Base-by-base conservation (phyloP, 2,329 filamentous ascomycete species). In the Cladosporium sp. region DNA sequence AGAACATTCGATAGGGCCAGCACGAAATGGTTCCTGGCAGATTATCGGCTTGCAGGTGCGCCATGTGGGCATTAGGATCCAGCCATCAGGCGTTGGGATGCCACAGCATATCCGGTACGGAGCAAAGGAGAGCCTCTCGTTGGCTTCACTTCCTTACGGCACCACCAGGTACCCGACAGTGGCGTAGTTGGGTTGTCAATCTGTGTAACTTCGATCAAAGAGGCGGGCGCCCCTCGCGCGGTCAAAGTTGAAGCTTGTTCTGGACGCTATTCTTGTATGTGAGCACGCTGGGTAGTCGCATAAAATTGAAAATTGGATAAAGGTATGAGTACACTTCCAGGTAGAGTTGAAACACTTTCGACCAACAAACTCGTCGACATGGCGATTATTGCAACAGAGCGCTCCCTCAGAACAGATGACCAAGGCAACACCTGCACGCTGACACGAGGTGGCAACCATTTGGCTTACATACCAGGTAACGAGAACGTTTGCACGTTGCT, bases 401-500 rank as follows among this genome's bases (percentile, higher is more conserved):
- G 7, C 22, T 5, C 22, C 22, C 22, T 28, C 22, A 28, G 22
- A 28, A 7, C 22, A 28, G 22, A 7, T 28, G 22, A 5, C 7
- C 22, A 28, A 28, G 4, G 22, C 22, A 4, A 1, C 34, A 9
- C n/a, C 16, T 42, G 16, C 40, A 43, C 13, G 34, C 48, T 43
- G 16, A 50, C 48, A 38, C 32, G 40, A 28, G 19, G 33, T 50
- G 7, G 8, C 11, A 43, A 19, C 28, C 34, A 10, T 37, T 43
- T 10, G 31, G 40, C 32, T 43, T 32, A n/a, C 44, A 43, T 28
- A 5, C 31, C 43, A 53, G 50, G 35, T 46, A 38, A 18, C 43
- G 14, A 37, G 8, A 9, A 14, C 35, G 8, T 14, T 14, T 14
- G 35, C 16, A 38, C 35, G 18, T 13, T 43, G 28, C 48, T 44